Base-by-base conservation (phyloP, 1,284 basidiomycete species). In the Bjerkandera adusta region DNA sequence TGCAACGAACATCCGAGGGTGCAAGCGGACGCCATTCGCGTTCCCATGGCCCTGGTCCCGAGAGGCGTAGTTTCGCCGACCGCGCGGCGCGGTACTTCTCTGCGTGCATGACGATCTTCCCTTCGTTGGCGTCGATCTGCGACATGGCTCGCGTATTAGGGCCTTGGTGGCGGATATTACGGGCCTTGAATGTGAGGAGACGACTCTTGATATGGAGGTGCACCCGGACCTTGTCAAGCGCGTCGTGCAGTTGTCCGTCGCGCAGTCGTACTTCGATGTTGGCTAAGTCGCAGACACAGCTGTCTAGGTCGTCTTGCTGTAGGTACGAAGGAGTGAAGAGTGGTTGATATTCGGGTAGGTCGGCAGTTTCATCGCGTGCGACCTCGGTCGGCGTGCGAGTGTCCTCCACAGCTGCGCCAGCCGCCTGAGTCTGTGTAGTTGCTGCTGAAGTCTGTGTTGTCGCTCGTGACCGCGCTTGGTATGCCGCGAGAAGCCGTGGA, bases 21-120 rank as follows among this genome's bases (percentile, higher is more conserved):
- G 22, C 3, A 5, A 54, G 34, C 2, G 18, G 36, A 1, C 37
- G 41, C 15, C 13, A 67, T 62, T 18, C 62, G 49, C 5, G 55
- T 51, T 54, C 36, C 60, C 55, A 50, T 36, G 24, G 13, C 2
- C 46, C 36, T 30, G 29, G 18, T 6, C 43, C 45, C n/a, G 27
- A 21, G 1, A 54, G 29, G 1, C 32, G n/a, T 8, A 49, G 26
- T 30, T 42, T 49, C 2, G 52, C 49, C 4, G 18, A 33, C 1
- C 45, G 39, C 6, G 52, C 49, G 4, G 21, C 39, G 4, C 47
- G 50, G 35, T 54, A 54, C 20, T 43, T 33, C 8, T n/a, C 27
- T 3, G 16, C 47, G 35, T 25, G 38, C 13, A 11, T 36, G 8
- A 13, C 10, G 7, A 45, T 22, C 26, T 45, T 45, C 13, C 10